Conservation (phyloP, 768 basidiomycete genomes). For the Amanita pallidorosea region DNA sequence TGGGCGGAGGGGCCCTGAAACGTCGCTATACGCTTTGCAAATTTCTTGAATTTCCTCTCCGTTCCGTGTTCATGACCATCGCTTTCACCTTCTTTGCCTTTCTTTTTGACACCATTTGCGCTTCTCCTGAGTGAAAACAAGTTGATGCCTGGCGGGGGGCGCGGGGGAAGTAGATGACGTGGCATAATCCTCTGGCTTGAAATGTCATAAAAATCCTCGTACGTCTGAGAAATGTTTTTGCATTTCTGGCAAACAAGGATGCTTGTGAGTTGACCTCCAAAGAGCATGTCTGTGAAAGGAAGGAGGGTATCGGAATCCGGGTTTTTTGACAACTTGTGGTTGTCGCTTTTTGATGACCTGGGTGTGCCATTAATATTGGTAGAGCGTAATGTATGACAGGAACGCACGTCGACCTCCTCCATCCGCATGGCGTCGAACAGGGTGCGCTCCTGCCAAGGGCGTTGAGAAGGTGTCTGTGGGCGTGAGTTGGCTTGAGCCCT, state of each 20-base stretch:
- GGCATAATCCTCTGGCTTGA: constrained; percentile 73
- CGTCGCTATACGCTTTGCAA: constrained; percentile 53
- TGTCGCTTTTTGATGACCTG: constrained; percentile 56
- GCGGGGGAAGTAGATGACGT: constrained; percentile 1
- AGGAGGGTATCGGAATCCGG: not conserved
- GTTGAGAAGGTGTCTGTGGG: constrained; percentile 45
- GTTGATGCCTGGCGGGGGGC: not conserved
- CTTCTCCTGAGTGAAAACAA: not conserved
- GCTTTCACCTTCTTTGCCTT: constrained; percentile 10
- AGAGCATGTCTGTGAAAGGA: constrained; percentile 71
- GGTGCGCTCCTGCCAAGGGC: constrained; percentile 69
- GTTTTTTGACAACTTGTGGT: no score
- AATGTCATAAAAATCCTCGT: constrained; percentile 92
- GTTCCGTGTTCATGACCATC: constrained; percentile 14
- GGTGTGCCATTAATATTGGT: not conserved
- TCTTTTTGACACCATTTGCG: not conserved
- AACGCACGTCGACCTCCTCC: constrained; percentile 82
- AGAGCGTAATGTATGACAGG: not conserved
- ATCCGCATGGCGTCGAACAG: constrained; percentile 87
- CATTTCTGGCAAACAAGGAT: constrained; percentile 92
- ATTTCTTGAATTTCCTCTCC: constrained; percentile 59
- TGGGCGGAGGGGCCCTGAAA: constrained; percentile 13
- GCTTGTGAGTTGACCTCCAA: constrained; percentile 81
- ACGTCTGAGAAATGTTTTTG: constrained; percentile 86
- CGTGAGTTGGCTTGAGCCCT: constrained; percentile 1